phyloP scores from a whole-genome alignment of 192 early-diverging fungal genomes.

The Linnemannia hyalina region DNA sequence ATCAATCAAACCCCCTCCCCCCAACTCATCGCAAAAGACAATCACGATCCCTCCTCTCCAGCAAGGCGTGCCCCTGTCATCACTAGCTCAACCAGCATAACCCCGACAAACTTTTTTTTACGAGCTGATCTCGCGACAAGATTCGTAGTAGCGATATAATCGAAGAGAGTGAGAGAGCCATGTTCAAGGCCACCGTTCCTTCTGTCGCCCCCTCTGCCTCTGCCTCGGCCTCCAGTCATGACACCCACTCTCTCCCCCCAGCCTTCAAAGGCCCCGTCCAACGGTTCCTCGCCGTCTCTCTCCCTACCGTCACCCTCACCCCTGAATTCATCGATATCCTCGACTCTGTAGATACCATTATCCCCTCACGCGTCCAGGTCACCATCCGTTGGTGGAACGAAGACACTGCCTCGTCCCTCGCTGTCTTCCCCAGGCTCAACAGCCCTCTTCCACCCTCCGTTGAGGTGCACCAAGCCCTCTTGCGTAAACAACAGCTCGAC shows the following conservation, averaged over 20 bases:
- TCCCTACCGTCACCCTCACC: slow-evolving; percentile 49
- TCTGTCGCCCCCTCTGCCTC: slow-evolving; percentile 37
- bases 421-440: slow-evolving; percentile 48
- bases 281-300: slow-evolving; percentile 41
- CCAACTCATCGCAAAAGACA: not conserved
- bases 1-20: not conserved
- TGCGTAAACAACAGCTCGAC: slow-evolving; percentile 14
- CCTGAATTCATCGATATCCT: slow-evolving; percentile 46
- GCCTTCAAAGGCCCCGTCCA: slow-evolving; percentile 48
- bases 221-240: slow-evolving; percentile 49
- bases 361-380: slow-evolving; percentile 42
- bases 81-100: slow-evolving; percentile 4
- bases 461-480: slow-evolving; percentile 7
- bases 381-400: slow-evolving; percentile 59
- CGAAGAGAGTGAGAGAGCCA: not conserved
- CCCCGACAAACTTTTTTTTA: not conserved
- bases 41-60: not conserved
- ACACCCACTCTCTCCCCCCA: slow-evolving; percentile 50
- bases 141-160: not conserved
- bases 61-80: not conserved
- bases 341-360: slow-evolving; percentile 34
- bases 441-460: slow-evolving; percentile 29
- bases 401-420: slow-evolving; percentile 37
- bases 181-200: slow-evolving; percentile 45
- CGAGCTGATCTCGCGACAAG: not conserved